Base-by-base conservation (phyloP, 2,329 filamentous ascomycete species). In the Colletotrichum shisoi region DNA sequence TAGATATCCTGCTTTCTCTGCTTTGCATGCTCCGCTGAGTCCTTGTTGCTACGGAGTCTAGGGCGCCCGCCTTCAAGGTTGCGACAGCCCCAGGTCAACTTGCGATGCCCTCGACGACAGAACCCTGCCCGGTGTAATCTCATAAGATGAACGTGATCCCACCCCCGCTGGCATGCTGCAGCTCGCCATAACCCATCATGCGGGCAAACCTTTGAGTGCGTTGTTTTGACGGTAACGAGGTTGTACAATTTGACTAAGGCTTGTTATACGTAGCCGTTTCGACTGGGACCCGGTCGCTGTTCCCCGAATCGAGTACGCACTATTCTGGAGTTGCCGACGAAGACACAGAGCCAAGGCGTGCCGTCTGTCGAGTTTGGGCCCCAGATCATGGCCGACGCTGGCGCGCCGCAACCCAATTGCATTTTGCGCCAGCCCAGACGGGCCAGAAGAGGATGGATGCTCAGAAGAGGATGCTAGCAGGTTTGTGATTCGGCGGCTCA, bases 121-220 rank as follows among this genome's bases (percentile, higher is more conserved):
- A 56, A 65, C 61, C 65, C 62, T 68, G 62, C 57, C 37, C 42
- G n/a, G 44, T 19, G 48, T 39, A 68, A 68, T 65, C 62, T 68
- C 49, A 49, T 61, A 49, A 66, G 34, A 68, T 65, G 60, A 63
- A 24, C 53, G 52, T 46, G 63, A 63, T 67, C 53, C 63, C 63
- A 67, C 63, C 39, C 54, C 51, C 19, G 24, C 27, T 57, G 60
- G 59, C 53, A 58, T 46, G 53, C 63, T 63, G 63, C 60, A 57
- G 53, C 52, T 63, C 34, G 24, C 46, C 53, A 54, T 40, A 54
- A 48, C 27, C 40, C 34, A 44, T 54, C 27, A 54, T 53, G 40
- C 53, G 37, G 53, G 62, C 42, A 63, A 53, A 24, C 53, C 48
- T 40, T 39, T 21, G 34, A 19, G 3, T 40, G 4, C 39, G n/a